Evolutionary conservation across 805 yeast species (phyloP).

Genomic region (Yamadazyma olivae): DNA sequence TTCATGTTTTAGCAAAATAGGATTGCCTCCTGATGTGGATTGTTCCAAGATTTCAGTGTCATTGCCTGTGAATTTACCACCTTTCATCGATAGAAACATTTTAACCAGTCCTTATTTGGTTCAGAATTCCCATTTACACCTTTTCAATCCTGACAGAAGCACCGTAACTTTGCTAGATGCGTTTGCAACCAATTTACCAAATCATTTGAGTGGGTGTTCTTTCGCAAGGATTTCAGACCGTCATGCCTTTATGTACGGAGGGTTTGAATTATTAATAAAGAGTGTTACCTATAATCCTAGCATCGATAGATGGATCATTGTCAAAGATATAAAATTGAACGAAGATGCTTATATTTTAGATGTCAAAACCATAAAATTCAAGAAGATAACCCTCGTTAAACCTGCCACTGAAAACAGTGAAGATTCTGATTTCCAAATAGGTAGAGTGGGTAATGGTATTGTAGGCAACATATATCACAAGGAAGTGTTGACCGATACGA

Average conservation of each 20-base stretch:
- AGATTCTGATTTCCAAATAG: slow-evolving; percentile 15
- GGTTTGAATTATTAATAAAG: slow-evolving; percentile 43
- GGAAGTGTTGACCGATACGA: slow-evolving; percentile 5
- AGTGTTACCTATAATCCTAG: slow-evolving; percentile 20
- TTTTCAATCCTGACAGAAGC: slow-evolving; percentile 30
- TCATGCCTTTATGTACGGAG: slow-evolving; percentile 68
- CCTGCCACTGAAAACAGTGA: slow-evolving; percentile 13
- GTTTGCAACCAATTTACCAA: slow-evolving; percentile 34
- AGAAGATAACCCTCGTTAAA: slow-evolving; percentile 32
- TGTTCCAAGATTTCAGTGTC: slow-evolving; percentile 31
- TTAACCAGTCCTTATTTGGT: slow-evolving; percentile 42
- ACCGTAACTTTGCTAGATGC: slow-evolving; percentile 27
- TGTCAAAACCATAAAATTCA: slow-evolving; percentile 44
- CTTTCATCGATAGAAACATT: slow-evolving; percentile 32
- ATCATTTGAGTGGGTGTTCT: slow-evolving; percentile 47
- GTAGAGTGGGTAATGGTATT: slow-evolving; percentile 33
- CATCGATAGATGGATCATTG: slow-evolving; percentile 33
- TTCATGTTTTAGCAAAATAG: slow-evolving; percentile 20
- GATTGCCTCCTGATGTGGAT: slow-evolving; percentile 30
- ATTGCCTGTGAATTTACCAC: slow-evolving; percentile 38
- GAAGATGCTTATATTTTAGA: slow-evolving; percentile 61
- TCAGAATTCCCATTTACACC: slow-evolving; percentile 26
- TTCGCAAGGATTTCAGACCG: slow-evolving; percentile 51
- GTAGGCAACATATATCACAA: slow-evolving; percentile 21
- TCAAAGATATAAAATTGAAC: slow-evolving; percentile 47